These are phyloP conservation scores for Rhodotorula taiwanensis DNA, from an alignment of 768 basidiomycete genomes.

Conservation along the genomic window DNA sequence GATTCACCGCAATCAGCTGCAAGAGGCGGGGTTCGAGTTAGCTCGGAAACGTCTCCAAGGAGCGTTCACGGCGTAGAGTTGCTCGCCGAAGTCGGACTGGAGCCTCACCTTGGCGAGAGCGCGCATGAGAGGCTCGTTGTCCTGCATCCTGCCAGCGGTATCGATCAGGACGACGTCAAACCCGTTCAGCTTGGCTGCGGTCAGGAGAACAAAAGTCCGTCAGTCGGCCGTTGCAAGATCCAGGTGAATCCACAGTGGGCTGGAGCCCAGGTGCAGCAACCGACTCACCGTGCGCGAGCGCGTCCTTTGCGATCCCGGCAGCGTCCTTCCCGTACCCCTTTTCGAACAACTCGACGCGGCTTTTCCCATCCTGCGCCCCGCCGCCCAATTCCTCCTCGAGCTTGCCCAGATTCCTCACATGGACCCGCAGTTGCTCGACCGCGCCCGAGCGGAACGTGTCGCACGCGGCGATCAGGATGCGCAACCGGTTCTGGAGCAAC, in stretches of 20 bases:
- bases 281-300: constrained; percentile 72
- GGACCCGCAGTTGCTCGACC: constrained; percentile 93
- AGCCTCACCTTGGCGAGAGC: constrained; percentile 79
- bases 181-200: constrained; percentile 69
- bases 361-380: constrained; percentile 50
- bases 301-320: constrained; percentile 95
- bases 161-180: constrained; percentile 98
- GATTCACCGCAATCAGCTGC: constrained; percentile 85
- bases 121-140: constrained; percentile 98
- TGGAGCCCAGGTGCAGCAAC: neutral
- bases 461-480: constrained; percentile 94
- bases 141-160: constrained; percentile 98
- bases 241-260: no score
- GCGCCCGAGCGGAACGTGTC: constrained; percentile 96
- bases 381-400: constrained; percentile 55
- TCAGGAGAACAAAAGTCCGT: neutral
- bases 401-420: constrained; percentile 88
- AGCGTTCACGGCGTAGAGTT: no score
- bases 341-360: constrained; percentile 83
- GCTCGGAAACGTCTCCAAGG: neutral
- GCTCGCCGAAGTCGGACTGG: no score
- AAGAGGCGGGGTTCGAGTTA: neutral
- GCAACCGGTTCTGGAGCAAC: constrained; percentile 88
- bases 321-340: constrained; percentile 97
- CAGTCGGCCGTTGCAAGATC: neutral